Percentiles rank a stretch among this genome's conserved stretches.
These are phyloP conservation scores for Mrakia gelida DNA, from an alignment of 768 basidiomycete species.

Conservation along the genomic window DNA sequence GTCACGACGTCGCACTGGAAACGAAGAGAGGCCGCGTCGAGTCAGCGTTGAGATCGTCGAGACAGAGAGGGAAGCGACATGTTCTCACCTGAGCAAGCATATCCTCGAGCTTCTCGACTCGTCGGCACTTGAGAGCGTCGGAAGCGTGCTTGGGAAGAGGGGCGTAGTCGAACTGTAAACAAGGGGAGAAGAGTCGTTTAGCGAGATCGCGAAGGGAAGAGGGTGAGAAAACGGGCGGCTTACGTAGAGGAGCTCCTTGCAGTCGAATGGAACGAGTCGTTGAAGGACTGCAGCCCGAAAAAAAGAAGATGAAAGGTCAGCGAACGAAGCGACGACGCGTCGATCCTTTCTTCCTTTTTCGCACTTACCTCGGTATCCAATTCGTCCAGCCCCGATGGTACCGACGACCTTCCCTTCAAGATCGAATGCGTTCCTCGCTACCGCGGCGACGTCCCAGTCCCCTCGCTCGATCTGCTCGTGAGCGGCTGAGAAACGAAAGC, in stretches of 20 bases:
- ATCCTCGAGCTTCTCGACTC: constrained; percentile 75
- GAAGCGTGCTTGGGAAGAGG: constrained; percentile 47
- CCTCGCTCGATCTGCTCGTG: constrained; percentile 68
- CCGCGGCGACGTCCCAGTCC: constrained; percentile 79
- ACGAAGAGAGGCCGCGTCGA: constrained; percentile 36
- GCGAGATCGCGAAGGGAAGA: constrained; percentile 28
- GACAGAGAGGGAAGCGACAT: constrained; percentile 43
- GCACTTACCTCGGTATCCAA: constrained; percentile 67
- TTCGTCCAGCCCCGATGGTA: constrained; percentile 72
- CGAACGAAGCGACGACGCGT: constrained; percentile 49
- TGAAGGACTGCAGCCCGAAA: neutral
- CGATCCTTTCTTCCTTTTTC: constrained; percentile 46
- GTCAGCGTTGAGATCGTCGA: neutral
- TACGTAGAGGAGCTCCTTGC: constrained; percentile 76
- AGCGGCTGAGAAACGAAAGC: neutral
- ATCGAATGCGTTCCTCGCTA: constrained; percentile 80
- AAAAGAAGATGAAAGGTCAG: neutral
- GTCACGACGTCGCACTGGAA: constrained; percentile 69
- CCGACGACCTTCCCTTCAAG: constrained; percentile 87
- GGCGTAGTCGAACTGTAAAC: neutral
- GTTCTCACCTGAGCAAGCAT: constrained; percentile 42
- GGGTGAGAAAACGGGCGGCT: constrained; percentile 54
- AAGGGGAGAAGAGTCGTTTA: neutral
- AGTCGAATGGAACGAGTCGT: constrained; percentile 63
- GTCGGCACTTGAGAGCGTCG: constrained; percentile 62